These are phyloP conservation scores for Penicillium odoratum DNA, from an alignment of 495 filamentous ascomycete genomes.

Conservation along the genomic window DNA sequence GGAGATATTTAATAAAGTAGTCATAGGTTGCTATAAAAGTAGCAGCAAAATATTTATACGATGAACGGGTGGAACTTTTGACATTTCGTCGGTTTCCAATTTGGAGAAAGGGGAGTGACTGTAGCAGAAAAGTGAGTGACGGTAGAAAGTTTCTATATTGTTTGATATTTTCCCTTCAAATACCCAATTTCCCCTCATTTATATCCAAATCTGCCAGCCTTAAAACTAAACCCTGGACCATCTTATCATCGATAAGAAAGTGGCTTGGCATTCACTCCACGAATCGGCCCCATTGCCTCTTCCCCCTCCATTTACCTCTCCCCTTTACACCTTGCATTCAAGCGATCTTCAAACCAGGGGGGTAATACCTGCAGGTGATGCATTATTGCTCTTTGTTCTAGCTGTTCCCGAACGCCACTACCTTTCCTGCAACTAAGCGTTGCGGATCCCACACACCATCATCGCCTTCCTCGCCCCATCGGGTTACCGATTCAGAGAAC, in stretches of 20 bases:
- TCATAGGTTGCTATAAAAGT: too few species aligned
- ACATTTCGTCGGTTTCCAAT: too few species aligned
- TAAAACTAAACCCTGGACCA: slow-evolving; percentile 5
- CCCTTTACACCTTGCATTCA: slow-evolving; percentile 19
- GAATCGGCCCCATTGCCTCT: slow-evolving; percentile 22
- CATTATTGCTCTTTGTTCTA: background rate
- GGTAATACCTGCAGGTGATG: slow-evolving; percentile 5
- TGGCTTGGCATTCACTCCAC: slow-evolving; percentile 26
- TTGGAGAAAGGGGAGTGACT: too few species aligned
- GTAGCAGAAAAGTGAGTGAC: too few species aligned
- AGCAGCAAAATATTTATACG: too few species aligned
- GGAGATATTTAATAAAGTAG: too few species aligned
- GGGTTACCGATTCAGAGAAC: background rate
- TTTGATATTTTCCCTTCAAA: background rate
- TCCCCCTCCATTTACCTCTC: slow-evolving; percentile 26
- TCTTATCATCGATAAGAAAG: slow-evolving; percentile 29
- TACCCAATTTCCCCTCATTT: background rate
- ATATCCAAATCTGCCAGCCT: background rate
- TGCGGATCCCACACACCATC: slow-evolving; percentile 8
- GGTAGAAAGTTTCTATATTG: too few species aligned
- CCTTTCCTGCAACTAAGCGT: slow-evolving; percentile 13
- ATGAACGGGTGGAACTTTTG: too few species aligned
- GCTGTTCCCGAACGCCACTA: background rate
- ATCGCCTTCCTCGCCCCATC: slow-evolving; percentile 6
- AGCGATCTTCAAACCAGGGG: slow-evolving; percentile 8